Percentiles rank a stretch among this genome's conserved stretches.
Conservation (phyloP, 345 rosid genomes). For the Camelina hispida region DNA sequence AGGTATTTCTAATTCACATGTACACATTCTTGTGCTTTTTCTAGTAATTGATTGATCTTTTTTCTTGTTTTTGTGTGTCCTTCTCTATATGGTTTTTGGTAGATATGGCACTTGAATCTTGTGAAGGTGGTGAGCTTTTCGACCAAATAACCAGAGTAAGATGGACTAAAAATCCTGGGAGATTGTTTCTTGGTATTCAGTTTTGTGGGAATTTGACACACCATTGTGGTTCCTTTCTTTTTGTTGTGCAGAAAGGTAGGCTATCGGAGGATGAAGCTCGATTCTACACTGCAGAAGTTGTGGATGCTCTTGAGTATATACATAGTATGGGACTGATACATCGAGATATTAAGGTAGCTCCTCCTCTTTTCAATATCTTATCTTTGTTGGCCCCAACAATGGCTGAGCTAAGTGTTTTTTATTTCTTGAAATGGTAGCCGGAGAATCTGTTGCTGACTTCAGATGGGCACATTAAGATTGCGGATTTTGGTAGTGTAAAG, state of each 20-base stretch:
- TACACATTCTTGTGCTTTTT: background rate
- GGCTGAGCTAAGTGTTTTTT: constrained; percentile 35
- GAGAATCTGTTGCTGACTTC: constrained; percentile 83
- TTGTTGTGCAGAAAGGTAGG: constrained; percentile 71
- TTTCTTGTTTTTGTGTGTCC: background rate
- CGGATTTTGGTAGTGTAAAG: constrained; percentile 99
- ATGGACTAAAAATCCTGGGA: background rate
- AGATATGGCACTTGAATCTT: constrained; percentile 97
- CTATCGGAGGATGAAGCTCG: constrained; percentile 89
- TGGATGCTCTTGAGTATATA: constrained; percentile 97
- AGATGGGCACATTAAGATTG: constrained; percentile 93
- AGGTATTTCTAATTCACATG: constrained; percentile 43
- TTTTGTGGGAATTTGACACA: constrained; percentile 50
- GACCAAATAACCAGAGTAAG: constrained; percentile 98
- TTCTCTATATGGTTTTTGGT: constrained; percentile 3
- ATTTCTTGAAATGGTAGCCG: constrained; percentile 67
- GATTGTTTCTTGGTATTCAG: background rate
- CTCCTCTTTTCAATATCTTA: background rate
- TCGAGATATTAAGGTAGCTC: constrained; percentile 90
- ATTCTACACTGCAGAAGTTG: constrained; percentile 88
- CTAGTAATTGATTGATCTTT: background rate
- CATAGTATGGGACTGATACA: constrained; percentile 91
- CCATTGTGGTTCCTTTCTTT: constrained; percentile 5
- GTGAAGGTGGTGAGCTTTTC: constrained; percentile 99
- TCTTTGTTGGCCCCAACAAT: constrained; percentile 16